Evolutionary conservation across 2,329 filamentous ascomycete genomes (phyloP).

Genomic region (Colletotrichum spaethianum): DNA sequence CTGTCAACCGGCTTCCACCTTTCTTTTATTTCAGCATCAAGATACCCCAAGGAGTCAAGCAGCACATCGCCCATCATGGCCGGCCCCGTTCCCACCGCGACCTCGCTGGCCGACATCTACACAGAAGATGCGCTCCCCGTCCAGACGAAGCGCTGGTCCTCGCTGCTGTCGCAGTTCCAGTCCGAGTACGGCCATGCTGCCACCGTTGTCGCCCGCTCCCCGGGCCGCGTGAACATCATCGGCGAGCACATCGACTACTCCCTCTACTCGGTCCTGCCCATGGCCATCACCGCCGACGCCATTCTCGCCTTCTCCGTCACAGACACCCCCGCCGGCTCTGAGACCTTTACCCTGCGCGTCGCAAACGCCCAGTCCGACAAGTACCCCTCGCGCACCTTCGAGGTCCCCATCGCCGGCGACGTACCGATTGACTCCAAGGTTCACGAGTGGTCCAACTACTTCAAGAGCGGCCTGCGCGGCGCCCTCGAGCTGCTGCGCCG

Average conservation of each 20-base stretch:
- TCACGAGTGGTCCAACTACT: conserved; percentile 98
- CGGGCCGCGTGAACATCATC: conserved; percentile 97
- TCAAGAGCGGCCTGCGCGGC: conserved; percentile 90
- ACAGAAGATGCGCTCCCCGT: conserved; percentile 77
- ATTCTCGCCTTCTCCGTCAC: conserved; percentile 82
- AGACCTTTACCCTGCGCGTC: conserved; percentile 79
- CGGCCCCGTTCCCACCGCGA: conserved; percentile 79
- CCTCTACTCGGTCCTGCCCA: conserved; percentile 94
- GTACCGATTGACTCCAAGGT: conserved; percentile 88
- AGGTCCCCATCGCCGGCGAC: conserved; percentile 72
- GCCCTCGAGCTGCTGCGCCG: conserved; percentile 83
- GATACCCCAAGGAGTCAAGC: conserved; percentile 1
- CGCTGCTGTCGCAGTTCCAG: conserved; percentile 79
- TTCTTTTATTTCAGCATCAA: neutral
- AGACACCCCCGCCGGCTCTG: conserved; percentile 64
- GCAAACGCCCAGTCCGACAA: conserved; percentile 83
- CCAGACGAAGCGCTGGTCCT: conserved; percentile 83
- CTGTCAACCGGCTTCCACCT: neutral
- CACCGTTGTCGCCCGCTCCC: conserved; percentile 89
- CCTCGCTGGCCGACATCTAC: conserved; percentile 86
- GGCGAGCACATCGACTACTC: conserved; percentile 99
- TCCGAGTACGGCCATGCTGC: conserved; percentile 78
- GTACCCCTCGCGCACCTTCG: conserved; percentile 83
- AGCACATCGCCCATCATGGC: conserved; percentile 58
- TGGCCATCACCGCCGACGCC: conserved; percentile 93